phyloP scores from a whole-genome alignment of 805 yeast species.

The Clavispora phyllophila region DNA sequence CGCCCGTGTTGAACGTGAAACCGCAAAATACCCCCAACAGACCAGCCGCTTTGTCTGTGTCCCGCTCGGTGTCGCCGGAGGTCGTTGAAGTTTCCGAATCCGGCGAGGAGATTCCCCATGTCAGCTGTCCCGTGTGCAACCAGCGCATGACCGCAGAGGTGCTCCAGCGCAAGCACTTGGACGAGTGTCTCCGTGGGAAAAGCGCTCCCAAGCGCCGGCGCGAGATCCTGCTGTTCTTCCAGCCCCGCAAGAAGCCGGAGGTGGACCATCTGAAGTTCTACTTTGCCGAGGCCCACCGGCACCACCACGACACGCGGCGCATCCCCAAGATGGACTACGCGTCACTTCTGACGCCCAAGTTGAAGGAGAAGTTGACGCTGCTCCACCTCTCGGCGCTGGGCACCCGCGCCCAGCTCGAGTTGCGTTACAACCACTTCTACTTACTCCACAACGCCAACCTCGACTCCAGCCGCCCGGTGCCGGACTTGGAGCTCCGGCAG shows the following conservation, averaged over 20 bases:
- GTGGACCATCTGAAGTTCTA: slow-evolving; percentile 25
- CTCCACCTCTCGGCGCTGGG: slow-evolving; percentile 61
- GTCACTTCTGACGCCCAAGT: slow-evolving; percentile 51
- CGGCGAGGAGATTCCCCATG: slow-evolving; percentile 19
- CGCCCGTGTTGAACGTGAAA: too few species aligned
- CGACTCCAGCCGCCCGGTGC: slow-evolving; percentile 63
- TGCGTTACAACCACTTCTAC: slow-evolving; percentile 72
- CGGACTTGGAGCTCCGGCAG: slow-evolving; percentile 49
- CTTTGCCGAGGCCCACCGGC: slow-evolving; percentile 24
- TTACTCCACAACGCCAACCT: slow-evolving; percentile 76
- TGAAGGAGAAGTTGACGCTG: slow-evolving; percentile 54
- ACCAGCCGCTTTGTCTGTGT: too few species aligned
- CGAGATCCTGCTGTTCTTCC: slow-evolving; percentile 30
- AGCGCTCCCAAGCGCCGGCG: slow-evolving; percentile 7
- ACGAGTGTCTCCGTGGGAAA: slow-evolving; percentile 46
- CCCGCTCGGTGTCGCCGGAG: slow-evolving; percentile 11
- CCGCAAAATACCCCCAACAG: too few species aligned
- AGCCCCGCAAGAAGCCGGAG: slow-evolving; percentile 9
- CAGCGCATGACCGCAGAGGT: slow-evolving; percentile 48
- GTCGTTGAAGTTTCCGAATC: not conserved
- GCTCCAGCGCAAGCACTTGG: slow-evolving; percentile 58
- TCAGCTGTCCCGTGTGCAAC: slow-evolving; percentile 66
- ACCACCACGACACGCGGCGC: slow-evolving; percentile 29
- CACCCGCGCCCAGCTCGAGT: slow-evolving; percentile 55
- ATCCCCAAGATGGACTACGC: slow-evolving; percentile 63